Base-by-base conservation (phyloP, 2,329 filamentous ascomycete species). In the Diaporthe australafricana region DNA sequence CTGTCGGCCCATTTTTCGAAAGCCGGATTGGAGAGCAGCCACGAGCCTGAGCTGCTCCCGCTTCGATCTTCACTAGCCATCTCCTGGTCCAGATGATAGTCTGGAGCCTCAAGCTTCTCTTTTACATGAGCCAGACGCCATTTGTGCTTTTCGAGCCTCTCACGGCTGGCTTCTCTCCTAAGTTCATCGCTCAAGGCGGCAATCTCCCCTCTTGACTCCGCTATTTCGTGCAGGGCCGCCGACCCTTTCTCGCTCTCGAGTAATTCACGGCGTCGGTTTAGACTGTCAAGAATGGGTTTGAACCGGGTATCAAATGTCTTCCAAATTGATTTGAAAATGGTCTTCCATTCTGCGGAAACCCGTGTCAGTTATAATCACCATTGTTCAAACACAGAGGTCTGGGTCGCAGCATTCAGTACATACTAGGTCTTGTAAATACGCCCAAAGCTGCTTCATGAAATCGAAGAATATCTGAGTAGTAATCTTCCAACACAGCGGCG, bases 261-360 rank as follows among this genome's bases (percentile, higher is more conserved):
- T 8, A 63, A 17, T 14, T 63, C 57, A 4, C 57, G 25, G 25
- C 57, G 40, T 5, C 32, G 27, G 30, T 25, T 8, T 27, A 63
- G 40, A 8, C 57, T 63, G n/a, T 47, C 40, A 17, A 63, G 3
- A 1, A 63, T 17, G 48, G 57, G 57, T 25, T 63, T 40, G 9
- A 63, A 63, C 40, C 48, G 25, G 16, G 57, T 63, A 63, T 63
- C 57, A 8, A 63, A 63, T 22, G 57, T 63, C 20, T 63, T 63
- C 57, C 57, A 63, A 20, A 27, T 40, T 48, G 57, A 17, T 16
- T 63, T 45, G 2, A 63, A 47, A 1, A 63, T 8, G 6, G 27
- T 30, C 14, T 63, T 63, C 57, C 57, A 63, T 48, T 7, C 57
- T 63, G 11, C 22, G 11, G 17, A 55, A 22, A 12, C 17, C 12